phyloP scores from a whole-genome alignment of 2,329 filamentous ascomycete species.

The Pseudomassariella vexata region DNA sequence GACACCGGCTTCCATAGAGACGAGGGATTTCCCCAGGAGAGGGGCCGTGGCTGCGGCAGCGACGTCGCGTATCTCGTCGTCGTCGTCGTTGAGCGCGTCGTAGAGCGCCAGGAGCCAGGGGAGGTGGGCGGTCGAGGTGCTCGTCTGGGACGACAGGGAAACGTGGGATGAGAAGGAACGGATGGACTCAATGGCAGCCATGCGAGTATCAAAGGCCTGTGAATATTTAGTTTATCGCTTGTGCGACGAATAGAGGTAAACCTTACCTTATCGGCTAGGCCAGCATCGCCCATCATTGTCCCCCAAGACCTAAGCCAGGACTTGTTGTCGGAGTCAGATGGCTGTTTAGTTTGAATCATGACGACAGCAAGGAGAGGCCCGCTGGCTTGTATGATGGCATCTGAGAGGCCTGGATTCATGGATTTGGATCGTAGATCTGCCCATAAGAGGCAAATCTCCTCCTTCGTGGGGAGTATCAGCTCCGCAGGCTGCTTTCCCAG shows the following conservation, averaged over 20 bases:
- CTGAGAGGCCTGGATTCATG: constrained; percentile 42
- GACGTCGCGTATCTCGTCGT: constrained; percentile 74
- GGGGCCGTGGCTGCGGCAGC: constrained; percentile 46
- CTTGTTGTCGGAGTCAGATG: constrained; percentile 10
- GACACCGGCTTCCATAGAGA: constrained; percentile 41
- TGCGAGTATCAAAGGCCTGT: constrained; percentile 60
- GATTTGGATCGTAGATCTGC: constrained; percentile 26
- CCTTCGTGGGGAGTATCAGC: constrained; percentile 24
- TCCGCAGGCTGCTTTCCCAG: constrained; percentile 17
- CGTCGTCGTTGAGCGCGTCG: constrained; percentile 79
- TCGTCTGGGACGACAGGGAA: constrained; percentile 18
- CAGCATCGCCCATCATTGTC: constrained; percentile 41
- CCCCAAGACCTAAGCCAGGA: constrained; percentile 36
- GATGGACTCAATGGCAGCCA: constrained; percentile 53
- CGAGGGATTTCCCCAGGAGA: constrained; percentile 37
- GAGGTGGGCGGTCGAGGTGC: constrained; percentile 33
- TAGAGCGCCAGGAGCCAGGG: constrained; percentile 62
- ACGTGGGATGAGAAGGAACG: constrained; percentile 37
- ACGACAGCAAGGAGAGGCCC: constrained; percentile 36
- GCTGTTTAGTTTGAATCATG: constrained; percentile 10
- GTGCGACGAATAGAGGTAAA: not conserved
- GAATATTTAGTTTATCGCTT: constrained; percentile 5
- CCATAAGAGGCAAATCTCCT: constrained; percentile 35
- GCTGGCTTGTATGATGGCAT: constrained; percentile 42
- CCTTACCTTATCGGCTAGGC: constrained; percentile 41